Base-by-base conservation (phyloP, 2,329 filamentous ascomycete genomes). In the Elsinoe fawcettii region DNA sequence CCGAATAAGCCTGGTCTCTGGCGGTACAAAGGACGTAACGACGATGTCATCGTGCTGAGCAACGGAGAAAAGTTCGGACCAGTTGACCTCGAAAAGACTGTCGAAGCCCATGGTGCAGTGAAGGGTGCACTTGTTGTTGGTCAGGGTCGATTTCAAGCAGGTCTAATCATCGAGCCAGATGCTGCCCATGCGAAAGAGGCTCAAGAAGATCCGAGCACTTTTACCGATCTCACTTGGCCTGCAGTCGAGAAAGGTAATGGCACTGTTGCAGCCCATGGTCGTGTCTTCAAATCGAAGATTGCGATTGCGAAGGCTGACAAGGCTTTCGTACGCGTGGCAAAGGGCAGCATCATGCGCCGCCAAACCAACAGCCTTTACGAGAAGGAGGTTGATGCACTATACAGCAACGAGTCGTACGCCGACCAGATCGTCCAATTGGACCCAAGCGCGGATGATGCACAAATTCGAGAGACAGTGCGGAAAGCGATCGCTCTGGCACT, bases 381-480 rank as follows among this genome's bases (percentile, higher is more conserved):
- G 1, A 61, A 71, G 1, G 77, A 79, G 57, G 79, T 80, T 39
- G 73, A 79, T 3, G 66, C 68, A 0, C 66, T 80, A 3, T 80
- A 80, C 61, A 61, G 53, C 3, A 63, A 65, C 22, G 63, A 62
- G 20, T 54, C 51, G 12, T 58, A 49, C n/a, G 59, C 59, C 6
- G 58, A 63, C 16, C 20, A 60, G 30, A 44, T 61, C 36, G 58
- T 37, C 14, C 55, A 63, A 41, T 27, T 63, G 6, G 57, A 57
- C 6, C 43, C 36, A 3, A 16, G 39, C 2, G 56, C 44, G 9
- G 59, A 61, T 39, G 27, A 59, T 6, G 30, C 44, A 12, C 6
- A 59, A 23, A 51, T 61, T 4, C 63, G 56, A 11, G 43, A 34
- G 9, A 63, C 63, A 25, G 37, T 65, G 18, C 59, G 56, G 37